These are phyloP conservation scores for Psilocybe cyanescens DNA, from an alignment of 768 basidiomycete genomes.

Conservation along the genomic window DNA sequence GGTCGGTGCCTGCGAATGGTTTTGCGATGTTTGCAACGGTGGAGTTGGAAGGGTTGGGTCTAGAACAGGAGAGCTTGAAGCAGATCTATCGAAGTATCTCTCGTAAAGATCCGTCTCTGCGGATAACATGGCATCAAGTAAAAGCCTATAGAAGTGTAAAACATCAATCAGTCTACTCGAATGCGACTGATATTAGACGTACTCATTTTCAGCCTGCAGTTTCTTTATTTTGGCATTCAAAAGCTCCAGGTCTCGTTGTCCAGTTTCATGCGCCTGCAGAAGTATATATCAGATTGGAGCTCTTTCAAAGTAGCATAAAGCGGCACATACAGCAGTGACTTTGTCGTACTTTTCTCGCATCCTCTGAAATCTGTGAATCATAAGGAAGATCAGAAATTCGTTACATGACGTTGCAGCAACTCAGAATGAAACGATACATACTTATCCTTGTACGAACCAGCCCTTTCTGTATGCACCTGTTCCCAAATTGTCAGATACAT, in stretches of 20 bases:
- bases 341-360: constrained; percentile 51
- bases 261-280: constrained; percentile 38
- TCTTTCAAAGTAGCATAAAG: neutral
- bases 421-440: constrained; percentile 11
- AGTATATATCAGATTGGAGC: neutral
- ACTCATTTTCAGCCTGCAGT: constrained; percentile 57
- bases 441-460: constrained; percentile 36
- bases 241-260: constrained; percentile 41
- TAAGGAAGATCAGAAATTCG: neutral
- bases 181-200: constrained; percentile 14
- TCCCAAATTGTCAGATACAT: neutral
- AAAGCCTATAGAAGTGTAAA: constrained; percentile 28
- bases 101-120: constrained; percentile 28
- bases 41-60: neutral
- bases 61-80: constrained; percentile 1
- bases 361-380: constrained; percentile 41
- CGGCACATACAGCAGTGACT: constrained; percentile 33
- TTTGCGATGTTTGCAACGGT: neutral
- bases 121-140: constrained; percentile 39
- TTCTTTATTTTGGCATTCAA: constrained; percentile 45
- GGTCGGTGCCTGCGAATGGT: neutral
- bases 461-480: constrained; percentile 18
- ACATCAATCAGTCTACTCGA: neutral
- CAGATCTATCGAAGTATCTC: constrained; percentile 24
- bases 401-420: neutral